Evolutionary conservation across 1,139 yeast genomes (phyloP), one percentile per base, ranked within the genome.

Genomic region (Zygosaccharomyces pseudobailii): DNA sequence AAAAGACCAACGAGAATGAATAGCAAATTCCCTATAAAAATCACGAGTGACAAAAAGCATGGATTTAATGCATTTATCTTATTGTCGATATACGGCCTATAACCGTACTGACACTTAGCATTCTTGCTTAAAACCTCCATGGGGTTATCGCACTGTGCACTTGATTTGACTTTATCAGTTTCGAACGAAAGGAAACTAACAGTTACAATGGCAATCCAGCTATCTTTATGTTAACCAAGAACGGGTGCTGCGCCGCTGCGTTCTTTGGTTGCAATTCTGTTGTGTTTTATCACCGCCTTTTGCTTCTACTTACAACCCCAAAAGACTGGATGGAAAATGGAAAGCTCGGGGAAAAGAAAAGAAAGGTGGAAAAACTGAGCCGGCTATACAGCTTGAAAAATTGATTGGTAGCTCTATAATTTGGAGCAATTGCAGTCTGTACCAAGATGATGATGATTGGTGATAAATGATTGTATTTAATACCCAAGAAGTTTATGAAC

Each of bases 51-150:
- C 3, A 79, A 50, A 53, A 80, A 76, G 54, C 85, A 79, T 2
- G 84, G 84, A 47, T 76, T 79, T 54, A 82, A 65, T 0, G 84
- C 81, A 58, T 79, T 80, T 4, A 71, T 71, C 10, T 63, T 49
- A 13, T 45, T 57, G 32, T 61, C 61, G 7, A 58, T 51, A 38
- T 64, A 64, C 6, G 66, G 67, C 30, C 47, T 39, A 37, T 49
- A 54, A 7, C 64, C 65, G 48, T 51, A 51, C 24, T 44, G 32
- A 27, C 49, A 38, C 7, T 24, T 38, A 7, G 41, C 41, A 25
- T 22, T 7, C 21, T 38, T 9, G 33, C 33, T n/a, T 7, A n/a
- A 30, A n/a, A 7, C 33, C 13, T 4, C 13, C 33, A 30, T 30
- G 33, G 19, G 19, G 13, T 19, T 30, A 6, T 13, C 13, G 8